Conservation (phyloP, 2,329 filamentous ascomycete species). For the Fusarium ambrosium region DNA sequence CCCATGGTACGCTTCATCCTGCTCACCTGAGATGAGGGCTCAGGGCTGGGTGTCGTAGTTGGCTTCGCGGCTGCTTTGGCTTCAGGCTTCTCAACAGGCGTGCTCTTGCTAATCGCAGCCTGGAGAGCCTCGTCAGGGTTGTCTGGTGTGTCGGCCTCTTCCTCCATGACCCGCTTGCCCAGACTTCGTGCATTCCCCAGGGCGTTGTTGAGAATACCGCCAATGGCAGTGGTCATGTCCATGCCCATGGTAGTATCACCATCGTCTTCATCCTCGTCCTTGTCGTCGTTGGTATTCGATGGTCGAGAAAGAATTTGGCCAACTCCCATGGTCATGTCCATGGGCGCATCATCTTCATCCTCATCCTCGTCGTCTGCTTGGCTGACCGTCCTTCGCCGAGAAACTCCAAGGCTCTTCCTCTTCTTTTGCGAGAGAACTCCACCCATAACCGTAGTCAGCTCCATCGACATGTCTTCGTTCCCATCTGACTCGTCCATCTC, state of each 20-base stretch:
- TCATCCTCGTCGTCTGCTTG: conserved; percentile 50
- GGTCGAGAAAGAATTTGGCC: conserved; percentile 65
- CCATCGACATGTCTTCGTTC: conserved; percentile 84
- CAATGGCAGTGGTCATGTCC: conserved; percentile 76
- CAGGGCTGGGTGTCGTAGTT: conserved; percentile 64
- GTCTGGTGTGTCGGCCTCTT: conserved; percentile 67
- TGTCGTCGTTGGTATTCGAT: conserved; percentile 51
- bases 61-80: conserved; percentile 48
- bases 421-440: conserved; percentile 60
- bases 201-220: conserved; percentile 67
- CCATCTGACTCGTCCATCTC: conserved; percentile 55
- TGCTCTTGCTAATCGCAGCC: conserved; percentile 42
- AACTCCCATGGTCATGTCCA: conserved; percentile 72
- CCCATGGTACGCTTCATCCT: conserved; percentile 63
- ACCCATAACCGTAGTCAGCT: conserved; percentile 77
- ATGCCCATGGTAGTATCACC: conserved; percentile 63
- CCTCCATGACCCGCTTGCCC: conserved; percentile 71
- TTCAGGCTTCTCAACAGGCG: conserved; percentile 33
- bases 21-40: conserved; percentile 64
- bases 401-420: conserved; percentile 40
- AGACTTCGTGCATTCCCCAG: conserved; percentile 50
- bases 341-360: conserved; percentile 52
- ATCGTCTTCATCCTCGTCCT: conserved; percentile 51
- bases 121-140: conserved; percentile 56
- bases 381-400: conserved; percentile 42